Base-by-base conservation (phyloP, 768 basidiomycete genomes). In the Suillus tomentosus region DNA sequence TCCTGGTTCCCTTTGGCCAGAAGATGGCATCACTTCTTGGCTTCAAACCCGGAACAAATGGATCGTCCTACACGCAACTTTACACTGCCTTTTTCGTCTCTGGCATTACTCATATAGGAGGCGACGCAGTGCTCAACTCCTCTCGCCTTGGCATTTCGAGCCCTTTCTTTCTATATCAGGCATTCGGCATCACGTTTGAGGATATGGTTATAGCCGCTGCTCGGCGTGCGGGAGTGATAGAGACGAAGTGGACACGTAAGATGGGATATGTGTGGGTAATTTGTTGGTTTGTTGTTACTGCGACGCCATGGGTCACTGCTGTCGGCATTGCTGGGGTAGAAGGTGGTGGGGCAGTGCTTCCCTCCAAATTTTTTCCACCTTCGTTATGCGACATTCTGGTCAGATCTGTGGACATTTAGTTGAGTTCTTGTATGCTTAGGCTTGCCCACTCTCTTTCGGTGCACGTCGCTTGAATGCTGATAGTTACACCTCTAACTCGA, bases 41-140 rank as follows among this genome's bases (percentile, higher is more conserved):
- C 3, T 67, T 81, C 17, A 62, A 65, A 9, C 71, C 70, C 9
- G 73, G 78, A 45, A 68, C 67, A 0, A 69, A 67, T 24, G 59
- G 63, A 2, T 78, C 74, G 14, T 70, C 73, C 24, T 77, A 74
- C 66, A 71, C 75, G 39, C 77, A 77, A 27, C 73, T 82, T 8
- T 79, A 71, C 66, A 66, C 71, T 22, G 76, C 74, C 0, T 81
- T 81, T 70, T 34, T 71, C 17, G 53, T 80, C 11, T 79, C 80
- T 2, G 77, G 75, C 14, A 59, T 73, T 13, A 77, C 67, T 0
- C 79, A 81, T 39, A 74, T 73, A 7, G 48, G 74, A 24, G 81
- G 80, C 64, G 76, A 73, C 51, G 43, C 64, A 1, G 66, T 76
- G 47, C 61, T 79, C 27, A 66, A 36, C 19, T 22, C 36, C 36